phyloP scores from a whole-genome alignment of 2,329 filamentous ascomycete species.

The Trichoderma sp. region DNA sequence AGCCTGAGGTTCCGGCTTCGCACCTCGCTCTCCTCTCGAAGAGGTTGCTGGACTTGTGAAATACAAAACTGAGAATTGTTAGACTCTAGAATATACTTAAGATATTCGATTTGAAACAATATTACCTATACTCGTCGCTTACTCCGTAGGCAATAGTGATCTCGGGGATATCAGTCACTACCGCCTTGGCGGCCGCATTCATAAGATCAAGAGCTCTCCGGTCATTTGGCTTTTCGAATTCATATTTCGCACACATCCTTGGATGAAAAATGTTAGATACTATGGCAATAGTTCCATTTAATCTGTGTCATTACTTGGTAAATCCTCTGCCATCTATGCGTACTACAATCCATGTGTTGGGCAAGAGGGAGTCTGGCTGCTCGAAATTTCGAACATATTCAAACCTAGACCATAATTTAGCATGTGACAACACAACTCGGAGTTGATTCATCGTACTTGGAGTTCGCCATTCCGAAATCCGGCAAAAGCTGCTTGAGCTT shows the following conservation, averaged over 20 bases:
- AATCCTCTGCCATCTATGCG: constrained; percentile 93
- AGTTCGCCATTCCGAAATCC: constrained; percentile 49
- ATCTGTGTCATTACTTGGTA: constrained; percentile 66
- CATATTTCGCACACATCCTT: constrained; percentile 79
- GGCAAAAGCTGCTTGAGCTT: not conserved
- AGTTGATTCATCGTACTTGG: constrained; percentile 48
- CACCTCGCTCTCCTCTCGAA: constrained; percentile 84
- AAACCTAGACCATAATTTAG: constrained; percentile 58
- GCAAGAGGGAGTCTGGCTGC: constrained; percentile 73
- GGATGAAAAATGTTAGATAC: not conserved
- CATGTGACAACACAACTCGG: not conserved
- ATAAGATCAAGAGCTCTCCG: constrained; percentile 82
- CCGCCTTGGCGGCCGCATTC: constrained; percentile 85
- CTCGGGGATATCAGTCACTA: constrained; percentile 80
- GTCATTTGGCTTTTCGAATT: constrained; percentile 92
- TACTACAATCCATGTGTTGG: constrained; percentile 93
- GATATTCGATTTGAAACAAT: too few species aligned
- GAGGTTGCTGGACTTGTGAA: constrained; percentile 75
- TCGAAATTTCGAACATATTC: constrained; percentile 94
- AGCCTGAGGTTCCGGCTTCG: constrained; percentile 23
- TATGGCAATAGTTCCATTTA: not conserved
- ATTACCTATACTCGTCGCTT: constrained; percentile 84
- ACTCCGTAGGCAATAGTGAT: constrained; percentile 87
- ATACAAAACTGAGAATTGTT: constrained; percentile 66
- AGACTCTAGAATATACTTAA: not conserved